Conservation (phyloP, 2,329 filamentous ascomycete genomes). For the Clonostachys byssicola region DNA sequence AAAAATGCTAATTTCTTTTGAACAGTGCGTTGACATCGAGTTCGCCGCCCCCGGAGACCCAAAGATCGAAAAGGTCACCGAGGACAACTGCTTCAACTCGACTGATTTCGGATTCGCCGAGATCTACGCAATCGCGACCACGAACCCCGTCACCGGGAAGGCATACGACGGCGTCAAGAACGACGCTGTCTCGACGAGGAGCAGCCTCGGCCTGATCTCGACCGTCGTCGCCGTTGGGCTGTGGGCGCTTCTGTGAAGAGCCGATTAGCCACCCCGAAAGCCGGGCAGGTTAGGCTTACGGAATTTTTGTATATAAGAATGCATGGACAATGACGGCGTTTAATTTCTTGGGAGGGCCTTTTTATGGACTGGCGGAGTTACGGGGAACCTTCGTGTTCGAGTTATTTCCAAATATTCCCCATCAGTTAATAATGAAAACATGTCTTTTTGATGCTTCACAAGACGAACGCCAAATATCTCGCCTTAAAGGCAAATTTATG, state of each 20-base stretch:
- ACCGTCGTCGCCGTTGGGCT: constrained; percentile 31
- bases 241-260: constrained; percentile 28
- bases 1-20: constrained; percentile 1
- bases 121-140: constrained; percentile 64
- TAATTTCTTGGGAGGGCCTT: too few species aligned
- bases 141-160: constrained; percentile 3
- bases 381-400: too few species aligned
- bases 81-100: constrained; percentile 85
- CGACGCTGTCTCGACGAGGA: neutral
- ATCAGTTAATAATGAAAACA: too few species aligned
- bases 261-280: neutral
- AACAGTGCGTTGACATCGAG: constrained; percentile 91
- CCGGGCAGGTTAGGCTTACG: constrained; percentile 3
- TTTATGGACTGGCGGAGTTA: too few species aligned
- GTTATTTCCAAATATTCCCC: too few species aligned
- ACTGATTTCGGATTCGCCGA: constrained; percentile 71
- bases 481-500: too few species aligned
- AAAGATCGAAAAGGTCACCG: constrained; percentile 66
- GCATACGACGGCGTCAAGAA: constrained; percentile 1
- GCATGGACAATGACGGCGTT: neutral
- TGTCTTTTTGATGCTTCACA: too few species aligned
- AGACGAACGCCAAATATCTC: too few species aligned
- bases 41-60: constrained; percentile 75
- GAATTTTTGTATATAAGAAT: constrained; percentile 8
- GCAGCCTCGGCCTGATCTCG: constrained; percentile 28